These are phyloP conservation scores for Forsythia suspensa DNA, from an alignment of 257 asterid genomes.

Conservation along the genomic window DNA sequence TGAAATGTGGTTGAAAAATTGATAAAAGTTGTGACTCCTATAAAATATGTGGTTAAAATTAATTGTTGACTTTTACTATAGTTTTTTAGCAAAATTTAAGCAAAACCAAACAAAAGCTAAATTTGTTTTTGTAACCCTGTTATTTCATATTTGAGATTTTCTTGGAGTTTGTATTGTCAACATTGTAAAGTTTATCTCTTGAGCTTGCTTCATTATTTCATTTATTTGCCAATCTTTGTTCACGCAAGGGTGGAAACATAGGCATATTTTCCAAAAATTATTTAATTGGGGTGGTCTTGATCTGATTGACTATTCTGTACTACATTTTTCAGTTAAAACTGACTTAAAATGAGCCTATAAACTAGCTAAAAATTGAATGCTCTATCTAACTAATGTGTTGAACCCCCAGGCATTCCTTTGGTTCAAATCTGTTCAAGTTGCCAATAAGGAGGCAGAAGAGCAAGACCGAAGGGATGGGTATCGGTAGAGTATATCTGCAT, in stretches of 20 bases:
- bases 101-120: background rate
- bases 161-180: background rate
- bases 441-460: constrained; percentile 95
- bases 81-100: no score
- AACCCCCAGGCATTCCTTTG: constrained; percentile 83
- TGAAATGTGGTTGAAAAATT: no score
- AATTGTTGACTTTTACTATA: no score
- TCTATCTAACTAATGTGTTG: constrained; percentile 16
- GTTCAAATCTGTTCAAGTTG: constrained; percentile 90
- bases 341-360: background rate
- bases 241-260: background rate
- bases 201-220: background rate
- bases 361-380: background rate
- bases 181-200: background rate
- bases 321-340: background rate
- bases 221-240: background rate
- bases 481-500: constrained; percentile 29
- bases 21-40: no score
- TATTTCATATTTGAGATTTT: background rate
- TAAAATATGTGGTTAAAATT: no score
- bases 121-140: background rate
- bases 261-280: background rate
- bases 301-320: background rate
- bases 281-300: background rate
- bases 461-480: constrained; percentile 94